Evolutionary conservation across 2,329 filamentous ascomycete genomes (phyloP), one percentile per base, ranked within the genome.

Genomic region (Diplodia scrobiculata): DNA sequence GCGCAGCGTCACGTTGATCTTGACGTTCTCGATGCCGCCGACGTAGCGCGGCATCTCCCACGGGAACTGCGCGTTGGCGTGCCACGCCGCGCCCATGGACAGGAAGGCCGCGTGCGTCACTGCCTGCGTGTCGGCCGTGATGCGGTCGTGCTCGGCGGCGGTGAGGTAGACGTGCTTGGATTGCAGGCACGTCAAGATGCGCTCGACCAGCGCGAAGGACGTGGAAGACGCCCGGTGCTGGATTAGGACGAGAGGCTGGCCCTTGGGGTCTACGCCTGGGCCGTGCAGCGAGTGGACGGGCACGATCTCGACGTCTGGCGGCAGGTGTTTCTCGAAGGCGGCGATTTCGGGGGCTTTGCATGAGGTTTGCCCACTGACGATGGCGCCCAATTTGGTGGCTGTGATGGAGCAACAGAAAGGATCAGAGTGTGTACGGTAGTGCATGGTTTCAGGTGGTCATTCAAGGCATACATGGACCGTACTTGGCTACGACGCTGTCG

Each of bases 41-140:
- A 97, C 87, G 78, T 98, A 99, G 69, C 95, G 92, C n/a, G 89
- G 87, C 54, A 94, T 88, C 73, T 98, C 94, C 95, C 95, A 99
- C 0, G 96, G 95, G 73, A 98, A 99, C 76, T 99, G 92, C 67
- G 89, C 86, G 77, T 96, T 96, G 36, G 93, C 93, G 71, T 92
- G 91, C 96, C 96, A 99, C 9, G 95, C 95, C 69, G 94, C 96
- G 69, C 96, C 95, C 95, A 99, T 99, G 75, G 90, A 80, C 34
- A 99, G 83, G 78, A 99, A 99, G 32, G 96, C 95, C 1, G 93
- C 95, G 79, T 99, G 95, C 0, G 95, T 99, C 58, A 99, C 95
- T 34, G 95, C 95, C 79, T 99, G 95, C 0, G 95, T 99, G 79
- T 99, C 95, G 68, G 95, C 95, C 0, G 95, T 99, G 79, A 99